Evolutionary conservation across 805 yeast genomes (phyloP), one percentile per base, ranked within the genome.

Genomic region (Saturnispora sekii): DNA sequence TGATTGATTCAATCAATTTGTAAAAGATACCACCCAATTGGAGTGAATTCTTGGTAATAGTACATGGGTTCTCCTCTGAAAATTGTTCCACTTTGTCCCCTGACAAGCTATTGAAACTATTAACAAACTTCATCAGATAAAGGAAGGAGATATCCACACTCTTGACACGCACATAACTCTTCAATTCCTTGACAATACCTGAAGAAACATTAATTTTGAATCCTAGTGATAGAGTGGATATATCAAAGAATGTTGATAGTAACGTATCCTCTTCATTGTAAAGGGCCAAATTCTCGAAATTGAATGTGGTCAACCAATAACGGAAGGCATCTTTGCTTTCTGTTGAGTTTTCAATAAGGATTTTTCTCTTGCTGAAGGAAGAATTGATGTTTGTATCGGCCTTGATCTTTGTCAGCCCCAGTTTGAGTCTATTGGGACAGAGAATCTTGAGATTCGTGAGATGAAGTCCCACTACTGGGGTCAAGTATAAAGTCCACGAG

Each of bases 391-490:
- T 47, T 1, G 48, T 44, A 34, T 50, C 31, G 10, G 46, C 46
- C 2, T 32, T 33, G n/a, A 48, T 31, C 9, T 41, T 44, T 3
- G 16, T 16, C 7, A 35, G 29, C 2, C 32, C 28, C n/a, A 50
- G 18, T 11, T 41, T 37, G n/a, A 38, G 36, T 10, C 45, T 35
- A 11, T 32, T 17, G 6, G 42, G 39, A 16, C 47, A 29, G 1
- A 39, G 6, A 9, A 60, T 5, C 4, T 30, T 40, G 4, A 52
- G 18, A 15, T 51, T 46, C n/a, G 34, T 30, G 8, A 62, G 30
- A 30, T 43, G 42, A 4, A 62, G 14, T 2, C 53, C 51, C 3
- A 50, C 17, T 31, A 57, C 57, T 0, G 64, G 64, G 21, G 56
- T 44, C 10, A 45, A 47, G 2, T 46, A 38, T 8, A 55, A 32